A percentile compares a stretch with the other conserved stretches of the same genome.
phyloP scores from a whole-genome alignment of 495 filamentous ascomycete genomes.

The Daldinia grandis region DNA sequence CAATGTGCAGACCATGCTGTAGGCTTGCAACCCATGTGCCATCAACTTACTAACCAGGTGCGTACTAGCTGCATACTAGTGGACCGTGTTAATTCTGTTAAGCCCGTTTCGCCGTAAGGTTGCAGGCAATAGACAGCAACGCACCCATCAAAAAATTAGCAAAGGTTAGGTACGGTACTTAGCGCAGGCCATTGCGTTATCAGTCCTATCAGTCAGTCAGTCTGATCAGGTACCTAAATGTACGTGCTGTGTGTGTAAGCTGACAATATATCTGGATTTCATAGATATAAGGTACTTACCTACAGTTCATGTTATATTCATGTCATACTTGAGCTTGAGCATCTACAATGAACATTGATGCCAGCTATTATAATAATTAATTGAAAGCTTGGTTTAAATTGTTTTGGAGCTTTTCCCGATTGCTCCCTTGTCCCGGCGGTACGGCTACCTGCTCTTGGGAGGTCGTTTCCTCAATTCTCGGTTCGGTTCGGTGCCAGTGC shows the following conservation, averaged over 20 bases:
- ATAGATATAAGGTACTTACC: background rate
- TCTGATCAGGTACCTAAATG: too few species aligned
- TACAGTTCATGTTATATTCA: background rate
- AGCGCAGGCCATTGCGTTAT: background rate
- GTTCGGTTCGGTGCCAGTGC: constrained; percentile 33
- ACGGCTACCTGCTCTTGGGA: constrained; percentile 16
- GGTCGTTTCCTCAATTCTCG: constrained; percentile 21
- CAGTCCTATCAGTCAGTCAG: background rate
- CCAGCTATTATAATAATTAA: background rate
- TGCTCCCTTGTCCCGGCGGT: constrained; percentile 18
- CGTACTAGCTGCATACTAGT: background rate
- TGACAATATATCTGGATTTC: background rate
- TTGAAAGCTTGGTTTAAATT: background rate
- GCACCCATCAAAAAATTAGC: constrained; percentile 3
- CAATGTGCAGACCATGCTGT: background rate
- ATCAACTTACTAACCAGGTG: background rate
- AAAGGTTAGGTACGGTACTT: constrained; percentile 2
- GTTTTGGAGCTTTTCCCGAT: constrained; percentile 18
- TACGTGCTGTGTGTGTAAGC: background rate
- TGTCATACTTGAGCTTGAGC: background rate
- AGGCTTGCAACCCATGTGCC: background rate
- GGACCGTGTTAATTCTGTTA: background rate
- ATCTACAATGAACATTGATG: constrained; percentile 19
- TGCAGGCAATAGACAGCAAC: constrained; percentile 7
- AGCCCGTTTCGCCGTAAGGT: background rate